phyloP scores from a whole-genome alignment of 2,329 filamentous ascomycete species.

The Fusarium subtropicale region DNA sequence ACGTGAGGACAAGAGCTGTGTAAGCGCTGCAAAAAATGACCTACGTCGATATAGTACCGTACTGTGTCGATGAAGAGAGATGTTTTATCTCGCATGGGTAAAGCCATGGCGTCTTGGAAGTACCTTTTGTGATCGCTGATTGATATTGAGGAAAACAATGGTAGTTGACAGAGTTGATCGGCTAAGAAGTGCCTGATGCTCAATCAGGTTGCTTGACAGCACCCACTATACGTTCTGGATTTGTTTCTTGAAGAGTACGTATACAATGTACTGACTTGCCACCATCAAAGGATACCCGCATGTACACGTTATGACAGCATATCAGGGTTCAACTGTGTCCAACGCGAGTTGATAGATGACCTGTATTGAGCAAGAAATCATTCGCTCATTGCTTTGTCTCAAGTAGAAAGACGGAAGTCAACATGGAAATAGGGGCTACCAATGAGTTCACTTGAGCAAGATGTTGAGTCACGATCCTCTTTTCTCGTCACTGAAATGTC shows the following conservation, averaged over 20 bases:
- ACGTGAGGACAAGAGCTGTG: conserved; percentile 29
- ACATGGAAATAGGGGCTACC: not conserved
- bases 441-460: not conserved
- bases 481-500: not conserved
- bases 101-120: not conserved
- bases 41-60: not conserved
- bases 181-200: not conserved
- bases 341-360: conserved; percentile 29
- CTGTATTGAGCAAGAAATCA: conserved; percentile 4
- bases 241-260: conserved; percentile 8
- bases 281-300: conserved; percentile 32
- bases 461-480: not conserved
- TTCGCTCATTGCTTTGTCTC: not conserved
- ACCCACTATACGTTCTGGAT: not conserved
- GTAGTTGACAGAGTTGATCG: not conserved
- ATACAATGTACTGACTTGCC: not conserved
- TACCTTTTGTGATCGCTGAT: not conserved
- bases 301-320: conserved; percentile 30
- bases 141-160: not conserved
- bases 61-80: conserved; percentile 13
- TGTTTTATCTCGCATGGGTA: conserved; percentile 43
- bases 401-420: conserved; percentile 2
- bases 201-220: not conserved
- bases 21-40: conserved; percentile 16
- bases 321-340: conserved; percentile 14